phyloP scores from a whole-genome alignment of 2,329 filamentous ascomycete genomes.

The Pseudogymnoascus sp. region DNA sequence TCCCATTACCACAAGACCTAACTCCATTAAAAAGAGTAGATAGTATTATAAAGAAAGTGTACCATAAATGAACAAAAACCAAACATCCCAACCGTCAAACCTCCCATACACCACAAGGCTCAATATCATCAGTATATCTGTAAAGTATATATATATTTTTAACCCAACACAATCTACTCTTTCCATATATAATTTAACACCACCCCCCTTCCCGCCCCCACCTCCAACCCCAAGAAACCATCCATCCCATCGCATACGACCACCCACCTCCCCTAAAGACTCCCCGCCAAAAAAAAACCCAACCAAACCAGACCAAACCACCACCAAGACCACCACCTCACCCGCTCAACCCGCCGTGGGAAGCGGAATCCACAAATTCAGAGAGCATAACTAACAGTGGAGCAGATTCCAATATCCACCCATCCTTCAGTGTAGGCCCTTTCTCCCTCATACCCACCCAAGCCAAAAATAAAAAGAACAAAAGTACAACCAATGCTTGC shows the following conservation, averaged over 20 bases:
- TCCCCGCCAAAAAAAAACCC: not conserved
- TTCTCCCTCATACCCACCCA: not conserved
- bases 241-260: not conserved
- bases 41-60: not conserved
- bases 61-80: not conserved
- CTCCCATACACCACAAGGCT: no score
- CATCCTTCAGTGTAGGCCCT: not conserved
- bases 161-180: constrained; percentile 4
- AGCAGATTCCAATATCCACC: not conserved
- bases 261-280: not conserved
- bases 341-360: not conserved
- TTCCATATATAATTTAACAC: constrained; percentile 1
- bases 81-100: no score
- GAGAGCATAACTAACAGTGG: not conserved
- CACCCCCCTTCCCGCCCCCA: not conserved
- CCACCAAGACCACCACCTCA: not conserved
- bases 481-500: not conserved
- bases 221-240: not conserved
- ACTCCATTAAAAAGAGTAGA: not conserved
- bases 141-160: not conserved
- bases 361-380: not conserved
- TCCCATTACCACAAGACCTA: not conserved
- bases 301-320: not conserved
- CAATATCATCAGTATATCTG: not conserved
- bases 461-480: not conserved